A percentile compares a stretch with the other conserved stretches of the same genome.
Conservation (phyloP, 345 rosid species). For the Rhodamnia rubescens region DNA sequence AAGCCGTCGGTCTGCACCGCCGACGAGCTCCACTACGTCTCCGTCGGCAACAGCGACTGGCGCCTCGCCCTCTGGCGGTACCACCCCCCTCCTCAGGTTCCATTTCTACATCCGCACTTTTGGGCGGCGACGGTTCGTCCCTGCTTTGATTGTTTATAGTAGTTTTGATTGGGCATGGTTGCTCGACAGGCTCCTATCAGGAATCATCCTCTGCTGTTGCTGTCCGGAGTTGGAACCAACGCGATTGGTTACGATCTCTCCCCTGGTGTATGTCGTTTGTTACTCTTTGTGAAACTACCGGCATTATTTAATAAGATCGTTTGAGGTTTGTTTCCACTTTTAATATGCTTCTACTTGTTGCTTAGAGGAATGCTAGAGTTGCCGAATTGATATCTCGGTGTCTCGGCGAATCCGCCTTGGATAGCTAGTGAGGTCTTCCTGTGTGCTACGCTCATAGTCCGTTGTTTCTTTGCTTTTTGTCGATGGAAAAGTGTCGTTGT, state of each 20-base stretch:
- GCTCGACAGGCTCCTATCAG: slow-evolving; percentile 48
- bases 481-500: background rate
- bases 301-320: background rate
- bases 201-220: slow-evolving; percentile 76
- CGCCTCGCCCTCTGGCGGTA: slow-evolving; percentile 91
- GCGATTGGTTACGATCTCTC: slow-evolving; percentile 96
- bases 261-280: slow-evolving; percentile 33
- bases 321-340: background rate
- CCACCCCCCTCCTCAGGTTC: slow-evolving; percentile 34
- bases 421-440: background rate
- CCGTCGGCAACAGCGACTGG: slow-evolving; percentile 68
- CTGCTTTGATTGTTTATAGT: background rate
- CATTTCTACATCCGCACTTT: background rate
- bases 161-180: background rate
- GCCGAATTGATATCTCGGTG: background rate
- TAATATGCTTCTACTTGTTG: background rate
- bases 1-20: slow-evolving; percentile 78
- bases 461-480: background rate
- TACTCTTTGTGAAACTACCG: background rate
- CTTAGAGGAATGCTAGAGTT: background rate
- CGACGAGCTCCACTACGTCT: slow-evolving; percentile 82
- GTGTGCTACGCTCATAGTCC: background rate
- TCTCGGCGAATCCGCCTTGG: background rate
- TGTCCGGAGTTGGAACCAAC: slow-evolving; percentile 95
- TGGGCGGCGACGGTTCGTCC: background rate